A percentile compares a stretch with the other conserved stretches of the same genome.
Evolutionary conservation across 1,284 basidiomycete genomes (phyloP).

Genomic region (Chondrostereum purpureum): DNA sequence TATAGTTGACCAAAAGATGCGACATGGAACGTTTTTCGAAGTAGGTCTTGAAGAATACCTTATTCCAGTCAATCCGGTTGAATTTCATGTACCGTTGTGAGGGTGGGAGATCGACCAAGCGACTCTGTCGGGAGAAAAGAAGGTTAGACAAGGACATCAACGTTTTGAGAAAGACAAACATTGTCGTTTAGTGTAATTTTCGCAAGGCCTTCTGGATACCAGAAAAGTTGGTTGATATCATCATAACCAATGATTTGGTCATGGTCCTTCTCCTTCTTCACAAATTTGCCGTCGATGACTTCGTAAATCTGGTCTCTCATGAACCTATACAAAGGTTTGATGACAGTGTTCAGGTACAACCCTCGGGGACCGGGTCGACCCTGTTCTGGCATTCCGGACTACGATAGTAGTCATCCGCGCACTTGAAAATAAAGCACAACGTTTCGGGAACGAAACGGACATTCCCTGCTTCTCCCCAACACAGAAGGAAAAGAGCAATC

Average conservation of each 20-base stretch:
- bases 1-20: constrained; percentile 94
- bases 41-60: constrained; percentile 96
- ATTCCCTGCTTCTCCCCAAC: constrained; percentile 98
- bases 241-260: constrained; percentile 97
- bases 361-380: constrained; percentile 91
- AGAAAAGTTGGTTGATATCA: constrained; percentile 99
- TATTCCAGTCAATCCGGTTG: constrained; percentile 85
- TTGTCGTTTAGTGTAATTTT: constrained; percentile 87
- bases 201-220: constrained; percentile 98
- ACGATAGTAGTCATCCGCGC: constrained; percentile 98
- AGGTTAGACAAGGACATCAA: constrained; percentile 2
- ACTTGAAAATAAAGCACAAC: constrained; percentile 99
- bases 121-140: constrained; percentile 46
- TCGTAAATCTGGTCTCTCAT: constrained; percentile 98
- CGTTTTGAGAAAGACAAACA: constrained; percentile 35
- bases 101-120: constrained; percentile 84
- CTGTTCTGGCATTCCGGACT: constrained; percentile 96
- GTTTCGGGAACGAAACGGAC: constrained; percentile 96
- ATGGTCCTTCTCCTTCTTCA: constrained; percentile 92
- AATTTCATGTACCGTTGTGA: constrained; percentile 90
- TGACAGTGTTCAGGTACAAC: constrained; percentile 89
- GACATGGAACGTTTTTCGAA: constrained; percentile 89
- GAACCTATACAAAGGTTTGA: constrained; percentile 94
- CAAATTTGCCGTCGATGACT: constrained; percentile 91
- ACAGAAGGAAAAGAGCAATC: constrained; percentile 91